phyloP scores from a whole-genome alignment of 805 yeast genomes.

The Wickerhamia fluorescens region DNA sequence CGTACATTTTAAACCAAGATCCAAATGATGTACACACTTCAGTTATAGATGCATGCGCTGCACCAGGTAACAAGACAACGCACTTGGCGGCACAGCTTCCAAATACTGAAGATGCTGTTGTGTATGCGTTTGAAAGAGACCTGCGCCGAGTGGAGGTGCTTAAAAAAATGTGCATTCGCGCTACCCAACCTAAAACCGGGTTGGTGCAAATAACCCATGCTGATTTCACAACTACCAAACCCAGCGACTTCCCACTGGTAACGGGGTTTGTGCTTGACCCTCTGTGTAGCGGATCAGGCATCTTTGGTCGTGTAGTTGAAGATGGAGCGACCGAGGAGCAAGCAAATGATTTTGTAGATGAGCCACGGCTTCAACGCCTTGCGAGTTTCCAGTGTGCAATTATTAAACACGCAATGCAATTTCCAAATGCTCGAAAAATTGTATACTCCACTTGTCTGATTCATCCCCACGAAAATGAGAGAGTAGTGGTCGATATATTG shows the following conservation, averaged over 20 bases:
- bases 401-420: slow-evolving; percentile 79
- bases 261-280: slow-evolving; percentile 91
- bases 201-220: slow-evolving; percentile 47
- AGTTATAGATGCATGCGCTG: slow-evolving; percentile 91
- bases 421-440: slow-evolving; percentile 69
- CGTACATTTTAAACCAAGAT: slow-evolving; percentile 54
- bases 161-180: slow-evolving; percentile 69
- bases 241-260: slow-evolving; percentile 54
- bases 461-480: slow-evolving; percentile 89
- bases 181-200: slow-evolving; percentile 29
- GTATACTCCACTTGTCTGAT: slow-evolving; percentile 96
- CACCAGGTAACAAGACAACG: slow-evolving; percentile 97
- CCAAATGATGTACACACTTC: slow-evolving; percentile 48
- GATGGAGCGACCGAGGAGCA: slow-evolving; percentile 37
- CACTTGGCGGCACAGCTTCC: slow-evolving; percentile 69
- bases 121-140: slow-evolving; percentile 87
- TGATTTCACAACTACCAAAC: slow-evolving; percentile 59
- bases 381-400: slow-evolving; percentile 84
- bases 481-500: slow-evolving; percentile 76
- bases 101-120: slow-evolving; percentile 26
- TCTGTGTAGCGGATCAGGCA: slow-evolving; percentile 96
- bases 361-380: slow-evolving; percentile 61
- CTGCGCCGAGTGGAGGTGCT: slow-evolving; percentile 61
- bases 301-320: slow-evolving; percentile 78
- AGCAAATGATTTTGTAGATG: slow-evolving; percentile 41